Base-by-base conservation (phyloP, 2,329 filamentous ascomycete genomes). In the Cercospora sp. region DNA sequence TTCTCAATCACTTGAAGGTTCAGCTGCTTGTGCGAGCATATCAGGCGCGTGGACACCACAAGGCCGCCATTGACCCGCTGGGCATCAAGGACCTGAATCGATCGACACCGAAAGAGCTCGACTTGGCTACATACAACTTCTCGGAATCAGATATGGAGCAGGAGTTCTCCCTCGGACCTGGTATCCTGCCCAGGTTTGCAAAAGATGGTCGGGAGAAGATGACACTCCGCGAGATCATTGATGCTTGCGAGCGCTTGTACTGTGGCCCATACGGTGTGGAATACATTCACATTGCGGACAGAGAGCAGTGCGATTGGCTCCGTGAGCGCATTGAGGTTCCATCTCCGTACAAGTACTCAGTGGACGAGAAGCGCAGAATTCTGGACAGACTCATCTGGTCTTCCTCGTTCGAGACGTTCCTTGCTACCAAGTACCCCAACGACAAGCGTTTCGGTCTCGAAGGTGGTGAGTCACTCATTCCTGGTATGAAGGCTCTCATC, bases 371-470 rank as follows among this genome's bases (percentile, higher is more conserved):
- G 88, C 92, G 95, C 78, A 90, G 95, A 74, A 97, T 99, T 75
- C 87, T 99, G 73, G 95, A 99, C 83, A 92, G 95, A 78, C 86
- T 99, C 72, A 99, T 99, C 81, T 99, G 95, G 95, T 94, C 92
- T 80, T 96, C 94, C 72, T 97, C 93, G 82, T 99, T 99, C 80
- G 95, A 99, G 84, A 84, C 89, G 69, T 99, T 99, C 87, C 85
- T 96, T 74, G 90, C 95, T 66, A 97, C 93, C 67, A 99, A 99
- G 83, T 98, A 97, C 83, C 95, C 95, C 80, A 99, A 99, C 82
- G 95, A 99, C 84, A 99, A 99, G 87, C 92, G 95, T 78, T 99
- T 99, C 82, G 95, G 95, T 83, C 88, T 99, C 30, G 95, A 99
- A 84, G 95, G 95, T 79, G 96, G 94, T 78, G 95, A 99, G 82